A percentile compares a stretch with the other conserved stretches of the same genome.
These are phyloP conservation scores for Phytopythium montanum DNA, from an alignment of 352 stramenopile species.

Conservation along the genomic window DNA sequence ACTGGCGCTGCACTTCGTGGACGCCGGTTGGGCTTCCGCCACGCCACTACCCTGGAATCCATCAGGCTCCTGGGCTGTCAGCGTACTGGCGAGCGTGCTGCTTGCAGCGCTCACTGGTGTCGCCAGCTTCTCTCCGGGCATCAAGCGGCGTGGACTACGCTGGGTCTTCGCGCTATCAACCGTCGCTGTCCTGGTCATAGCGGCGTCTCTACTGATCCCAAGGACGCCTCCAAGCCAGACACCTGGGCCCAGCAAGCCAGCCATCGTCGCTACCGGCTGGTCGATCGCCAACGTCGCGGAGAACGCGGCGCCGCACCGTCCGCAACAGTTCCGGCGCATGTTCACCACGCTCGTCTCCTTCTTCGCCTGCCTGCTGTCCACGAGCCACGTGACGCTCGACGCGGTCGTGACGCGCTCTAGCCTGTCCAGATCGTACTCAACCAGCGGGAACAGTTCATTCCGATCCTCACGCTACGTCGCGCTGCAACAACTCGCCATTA, in stretches of 20 bases:
- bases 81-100: slow-evolving; percentile 26
- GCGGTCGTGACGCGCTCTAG: not conserved
- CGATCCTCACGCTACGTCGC: not conserved
- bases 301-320: slow-evolving; percentile 19
- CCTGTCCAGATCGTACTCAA: not conserved
- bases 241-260: not conserved
- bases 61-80: slow-evolving; percentile 26
- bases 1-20: slow-evolving; percentile 34
- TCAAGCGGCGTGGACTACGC: slow-evolving; percentile 3
- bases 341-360: slow-evolving; percentile 41
- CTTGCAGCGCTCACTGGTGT: slow-evolving; percentile 15
- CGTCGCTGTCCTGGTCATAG: slow-evolving; percentile 28
- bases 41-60: slow-evolving; percentile 31
- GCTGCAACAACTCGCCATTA: slow-evolving; percentile 25
- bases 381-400: slow-evolving; percentile 22
- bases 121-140: slow-evolving; percentile 15
- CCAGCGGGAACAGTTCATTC: not conserved
- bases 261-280: slow-evolving; percentile 2
- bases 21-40: not conserved
- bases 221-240: slow-evolving; percentile 11
- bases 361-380: slow-evolving; percentile 39
- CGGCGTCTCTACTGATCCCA: slow-evolving; percentile 27
- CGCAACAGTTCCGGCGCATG: slow-evolving; percentile 21
- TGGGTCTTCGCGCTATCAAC: slow-evolving; percentile 39
- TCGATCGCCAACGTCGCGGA: slow-evolving; percentile 19